Evolutionary conservation across 768 basidiomycete genomes (phyloP).

Genomic region (Piloderma croceum): DNA sequence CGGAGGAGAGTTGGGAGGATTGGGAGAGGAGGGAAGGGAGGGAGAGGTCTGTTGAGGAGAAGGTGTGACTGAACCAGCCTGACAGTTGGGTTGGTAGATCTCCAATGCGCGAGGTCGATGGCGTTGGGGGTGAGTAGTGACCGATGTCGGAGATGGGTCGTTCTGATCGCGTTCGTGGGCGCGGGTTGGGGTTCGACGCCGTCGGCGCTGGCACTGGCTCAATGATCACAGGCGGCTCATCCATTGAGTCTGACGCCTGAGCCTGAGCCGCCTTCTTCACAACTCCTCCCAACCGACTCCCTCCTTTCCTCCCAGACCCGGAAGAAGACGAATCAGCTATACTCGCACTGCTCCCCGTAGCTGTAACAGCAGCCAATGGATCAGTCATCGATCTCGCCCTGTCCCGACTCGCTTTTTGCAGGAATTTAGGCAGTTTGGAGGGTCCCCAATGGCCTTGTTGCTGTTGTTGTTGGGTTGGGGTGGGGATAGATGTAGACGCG

Average conservation of each 20-base stretch:
- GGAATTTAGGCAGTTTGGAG: constrained; percentile 64
- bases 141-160: no score
- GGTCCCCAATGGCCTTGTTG: no score
- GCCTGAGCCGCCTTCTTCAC: constrained; percentile 22
- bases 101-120: constrained; percentile 49
- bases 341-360: constrained; percentile 27
- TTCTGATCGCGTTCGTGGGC: constrained; percentile 50
- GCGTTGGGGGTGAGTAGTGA: no score
- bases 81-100: constrained; percentile 76
- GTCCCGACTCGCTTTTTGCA: constrained; percentile 60
- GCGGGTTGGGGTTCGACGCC: constrained; percentile 47
- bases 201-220: no score
- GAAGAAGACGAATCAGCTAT: constrained; percentile 41
- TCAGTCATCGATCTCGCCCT: constrained; percentile 50
- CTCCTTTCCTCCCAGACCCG: constrained; percentile 28
- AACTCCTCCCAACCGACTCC: constrained; percentile 33
- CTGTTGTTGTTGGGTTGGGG: no score
- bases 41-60: constrained; percentile 70
- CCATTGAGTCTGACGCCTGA: constrained; percentile 19
- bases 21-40: constrained; percentile 55
- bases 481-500: no score
- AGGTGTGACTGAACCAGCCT: constrained; percentile 78
- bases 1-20: constrained; percentile 18
- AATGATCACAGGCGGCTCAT: constrained; percentile 62
- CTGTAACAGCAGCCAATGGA: constrained; percentile 28